A percentile compares a stretch with the other conserved stretches of the same genome.
Conservation (phyloP, 768 basidiomycete species). For the Boletus rubescentipes region DNA sequence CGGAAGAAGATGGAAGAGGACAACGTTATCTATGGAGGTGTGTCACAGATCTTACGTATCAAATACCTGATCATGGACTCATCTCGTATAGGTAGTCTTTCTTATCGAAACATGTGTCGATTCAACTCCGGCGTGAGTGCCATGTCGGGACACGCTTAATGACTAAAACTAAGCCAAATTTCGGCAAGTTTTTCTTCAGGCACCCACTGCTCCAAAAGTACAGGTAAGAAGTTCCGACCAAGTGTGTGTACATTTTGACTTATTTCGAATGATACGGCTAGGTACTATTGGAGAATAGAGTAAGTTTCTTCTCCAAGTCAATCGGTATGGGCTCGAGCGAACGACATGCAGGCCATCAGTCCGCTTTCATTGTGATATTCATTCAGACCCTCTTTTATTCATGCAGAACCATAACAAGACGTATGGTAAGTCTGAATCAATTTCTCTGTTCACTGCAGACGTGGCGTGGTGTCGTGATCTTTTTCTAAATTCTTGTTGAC, state of each 20-base stretch:
- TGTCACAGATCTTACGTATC: slow-evolving; percentile 10
- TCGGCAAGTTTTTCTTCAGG: slow-evolving; percentile 50
- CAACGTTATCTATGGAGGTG: slow-evolving; percentile 50
- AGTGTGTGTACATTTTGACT: neutral
- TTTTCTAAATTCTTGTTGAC: neutral
- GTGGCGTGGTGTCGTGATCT: neutral
- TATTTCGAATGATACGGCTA: neutral
- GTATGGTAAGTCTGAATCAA: slow-evolving; percentile 39
- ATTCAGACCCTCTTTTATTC: slow-evolving; percentile 50
- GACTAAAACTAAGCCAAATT: neutral
- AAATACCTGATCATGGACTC: neutral
- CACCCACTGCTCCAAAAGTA: slow-evolving; percentile 30
- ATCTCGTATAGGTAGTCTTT: slow-evolving; percentile 8
- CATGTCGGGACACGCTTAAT: neutral
- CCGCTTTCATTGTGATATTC: slow-evolving; percentile 54
- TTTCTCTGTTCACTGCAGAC: neutral
- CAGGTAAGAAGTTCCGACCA: slow-evolving; percentile 19
- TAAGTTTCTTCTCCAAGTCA: slow-evolving; percentile 27
- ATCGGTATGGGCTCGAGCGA: slow-evolving; percentile 29
- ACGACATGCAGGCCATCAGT: slow-evolving; percentile 42
- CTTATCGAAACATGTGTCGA: slow-evolving; percentile 75
- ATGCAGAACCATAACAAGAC: slow-evolving; percentile 56
- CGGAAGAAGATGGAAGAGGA: slow-evolving; percentile 51
- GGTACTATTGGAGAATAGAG: slow-evolving; percentile 34
- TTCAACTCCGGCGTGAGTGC: slow-evolving; percentile 65